Evolutionary conservation across 179 eudicot species (phyloP).

Genomic region (Spinacia oleracea): DNA sequence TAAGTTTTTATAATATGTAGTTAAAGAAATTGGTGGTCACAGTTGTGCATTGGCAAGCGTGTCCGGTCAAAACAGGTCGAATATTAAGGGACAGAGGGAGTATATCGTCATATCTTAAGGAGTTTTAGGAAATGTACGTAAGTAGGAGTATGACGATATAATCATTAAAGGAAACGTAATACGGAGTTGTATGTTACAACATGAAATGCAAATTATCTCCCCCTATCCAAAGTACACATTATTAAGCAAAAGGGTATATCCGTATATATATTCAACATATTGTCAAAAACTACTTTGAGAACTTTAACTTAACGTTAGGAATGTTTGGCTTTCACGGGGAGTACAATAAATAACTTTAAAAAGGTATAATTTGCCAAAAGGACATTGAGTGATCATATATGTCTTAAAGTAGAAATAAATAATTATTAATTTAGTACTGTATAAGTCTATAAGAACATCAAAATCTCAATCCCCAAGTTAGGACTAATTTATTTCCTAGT

Average conservation of each 20-base stretch:
- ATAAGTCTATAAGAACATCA: neutral
- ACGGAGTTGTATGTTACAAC: too few species aligned
- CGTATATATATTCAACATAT: conserved; percentile 9
- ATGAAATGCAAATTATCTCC: neutral
- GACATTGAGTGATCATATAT: conserved; percentile 22
- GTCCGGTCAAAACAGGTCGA: too few species aligned
- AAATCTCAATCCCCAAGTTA: conserved; percentile 18
- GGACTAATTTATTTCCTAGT: neutral
- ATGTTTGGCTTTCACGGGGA: conserved; percentile 21
- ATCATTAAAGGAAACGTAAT: too few species aligned
- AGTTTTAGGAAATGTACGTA: too few species aligned
- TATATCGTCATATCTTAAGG: too few species aligned
- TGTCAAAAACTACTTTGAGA: conserved; percentile 2
- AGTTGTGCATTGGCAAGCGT: too few species aligned
- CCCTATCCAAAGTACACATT: neutral
- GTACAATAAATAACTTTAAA: conserved; percentile 7
- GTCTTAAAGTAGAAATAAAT: conserved; percentile 22
- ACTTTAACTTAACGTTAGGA: conserved; percentile 29
- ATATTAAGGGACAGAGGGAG: too few species aligned
- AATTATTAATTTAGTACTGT: too few species aligned
- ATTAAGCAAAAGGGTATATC: neutral
- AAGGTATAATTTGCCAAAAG: conserved; percentile 4
- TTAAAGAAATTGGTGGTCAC: too few species aligned
- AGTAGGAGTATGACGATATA: too few species aligned
- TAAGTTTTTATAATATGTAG: too few species aligned